Conservation (phyloP, 345 rosid species). For the Reutealis trisperma region DNA sequence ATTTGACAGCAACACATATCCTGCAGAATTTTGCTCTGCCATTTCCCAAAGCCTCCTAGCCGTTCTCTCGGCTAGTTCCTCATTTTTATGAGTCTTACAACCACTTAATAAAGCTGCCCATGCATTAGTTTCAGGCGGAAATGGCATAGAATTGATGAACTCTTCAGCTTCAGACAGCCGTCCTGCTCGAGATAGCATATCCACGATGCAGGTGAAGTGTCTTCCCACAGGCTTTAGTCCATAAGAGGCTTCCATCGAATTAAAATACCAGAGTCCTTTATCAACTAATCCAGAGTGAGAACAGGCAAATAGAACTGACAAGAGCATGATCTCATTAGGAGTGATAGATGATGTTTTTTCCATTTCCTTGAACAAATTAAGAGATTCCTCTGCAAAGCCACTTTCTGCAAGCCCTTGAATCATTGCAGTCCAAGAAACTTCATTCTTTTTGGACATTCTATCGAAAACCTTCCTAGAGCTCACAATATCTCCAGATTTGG, state of each 20-base stretch:
- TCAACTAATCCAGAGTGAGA: conserved; percentile 57
- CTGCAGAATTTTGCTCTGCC: conserved; percentile 39
- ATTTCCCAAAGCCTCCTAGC: conserved; percentile 43
- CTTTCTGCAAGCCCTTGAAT: conserved; percentile 61
- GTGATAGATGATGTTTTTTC: conserved; percentile 24
- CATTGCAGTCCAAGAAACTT: conserved; percentile 53
- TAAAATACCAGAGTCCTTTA: conserved; percentile 45
- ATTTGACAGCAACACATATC: conserved; percentile 53
- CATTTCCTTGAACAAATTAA: conserved; percentile 50
- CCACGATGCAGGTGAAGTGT: conserved; percentile 56
- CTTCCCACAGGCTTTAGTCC: conserved; percentile 43
- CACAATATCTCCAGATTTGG: conserved; percentile 59
- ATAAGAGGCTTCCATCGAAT: conserved; percentile 43
- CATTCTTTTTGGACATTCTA: conserved; percentile 44
- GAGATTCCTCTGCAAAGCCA: conserved; percentile 49
- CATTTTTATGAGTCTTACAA: conserved; percentile 47
- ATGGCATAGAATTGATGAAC: conserved; percentile 51
- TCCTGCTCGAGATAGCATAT: conserved; percentile 63
- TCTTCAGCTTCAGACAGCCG: conserved; percentile 58
- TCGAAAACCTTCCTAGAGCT: conserved; percentile 43
- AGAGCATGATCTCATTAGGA: conserved; percentile 49
- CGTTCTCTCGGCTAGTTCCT: conserved; percentile 47
- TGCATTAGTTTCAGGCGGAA: conserved; percentile 48
- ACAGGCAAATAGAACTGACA: conserved; percentile 59
- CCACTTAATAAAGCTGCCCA: conserved; percentile 56